Percentiles rank a stretch among this genome's conserved stretches.
Conservation (phyloP, 768 basidiomycete species). For the Hygrophoropsis aurantiaca region DNA sequence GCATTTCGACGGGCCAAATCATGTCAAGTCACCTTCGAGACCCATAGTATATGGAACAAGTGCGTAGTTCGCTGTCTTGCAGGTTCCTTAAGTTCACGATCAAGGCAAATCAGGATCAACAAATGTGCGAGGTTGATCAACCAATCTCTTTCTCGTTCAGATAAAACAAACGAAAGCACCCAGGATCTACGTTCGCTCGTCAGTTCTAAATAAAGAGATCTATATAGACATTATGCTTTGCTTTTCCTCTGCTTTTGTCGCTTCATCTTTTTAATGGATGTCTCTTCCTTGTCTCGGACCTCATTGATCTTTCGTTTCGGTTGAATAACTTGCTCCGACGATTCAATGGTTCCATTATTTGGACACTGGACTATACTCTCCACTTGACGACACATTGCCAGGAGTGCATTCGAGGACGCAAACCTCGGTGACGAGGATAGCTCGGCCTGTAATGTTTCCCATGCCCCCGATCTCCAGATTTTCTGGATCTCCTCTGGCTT, state of each 20-base stretch:
- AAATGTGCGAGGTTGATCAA: constrained; percentile 26
- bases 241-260: constrained; percentile 47
- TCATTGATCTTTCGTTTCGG: constrained; percentile 43
- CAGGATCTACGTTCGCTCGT: constrained; percentile 19
- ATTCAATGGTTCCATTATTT: constrained; percentile 22
- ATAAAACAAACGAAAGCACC: constrained; percentile 13
- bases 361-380: constrained; percentile 15
- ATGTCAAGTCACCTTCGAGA: constrained; percentile 55
- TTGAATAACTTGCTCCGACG: constrained; percentile 1
- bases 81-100: constrained; percentile 20
- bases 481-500: constrained; percentile 26
- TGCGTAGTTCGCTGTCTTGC: constrained; percentile 21
- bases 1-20: constrained; percentile 57
- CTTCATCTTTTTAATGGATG: constrained; percentile 39
- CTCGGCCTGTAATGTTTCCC: constrained; percentile 48
- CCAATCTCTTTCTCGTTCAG: constrained; percentile 20
- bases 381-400: constrained; percentile 67
- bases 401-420: constrained; percentile 60
- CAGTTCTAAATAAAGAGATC: constrained; percentile 2
- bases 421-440: constrained; percentile 58
- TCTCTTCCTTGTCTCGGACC: constrained; percentile 19
- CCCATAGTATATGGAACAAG: constrained; percentile 51
- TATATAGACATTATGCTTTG: constrained; percentile 22
- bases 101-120: too few relatives aligned
- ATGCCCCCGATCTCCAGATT: constrained; percentile 62